Evolutionary conservation across 495 filamentous ascomycete genomes (phyloP), one percentile per base, ranked within the genome.

Genomic region (Xylaria intraflava): DNA sequence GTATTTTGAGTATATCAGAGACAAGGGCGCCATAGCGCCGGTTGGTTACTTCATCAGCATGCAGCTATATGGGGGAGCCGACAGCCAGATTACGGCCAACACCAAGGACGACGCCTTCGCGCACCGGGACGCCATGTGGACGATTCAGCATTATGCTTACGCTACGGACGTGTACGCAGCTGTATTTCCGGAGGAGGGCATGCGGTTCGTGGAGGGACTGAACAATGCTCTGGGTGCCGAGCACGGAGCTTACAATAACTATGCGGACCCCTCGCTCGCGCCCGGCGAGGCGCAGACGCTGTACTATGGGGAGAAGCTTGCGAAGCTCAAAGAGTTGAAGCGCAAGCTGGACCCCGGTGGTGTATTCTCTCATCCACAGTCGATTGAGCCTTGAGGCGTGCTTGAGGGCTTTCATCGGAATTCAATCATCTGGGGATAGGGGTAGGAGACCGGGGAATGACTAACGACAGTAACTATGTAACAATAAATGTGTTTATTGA

Each of bases 241-340:
- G 3, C 74, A 70, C 31, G 57, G 56, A 8, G 75, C 75, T 0
- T 87, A 86, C 60, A 68, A 77, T 2, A 85, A 84, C 49, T 85
- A 85, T 62, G 72, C 83, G 10, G 84, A 87, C 61, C 76, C 81
- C 0, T 71, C 63, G 12, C 51, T 83, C 38, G 62, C 59, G 22
- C 53, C 78, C 31, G 58, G 67, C 24, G 56, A 67, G 23, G 75
- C 78, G 0, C 70, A 75, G 24, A 52, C 56, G 44, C 40, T 71
- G 47, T 80, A 80, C 60, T 84, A 78, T 59, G 78, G 78, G 1
- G 17, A 53, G 0, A 53, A 55, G 16, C 54, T 71, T 5, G 59
- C 35, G 22, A 66, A 46, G 23, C 61, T 83, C 41, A 30, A 65
- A 46, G 50, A 39, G 16, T 51, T 81, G 8, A 83, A 83, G 71